phyloP scores from a whole-genome alignment of 306 rosid species.

The Arachis stenosperma region DNA sequence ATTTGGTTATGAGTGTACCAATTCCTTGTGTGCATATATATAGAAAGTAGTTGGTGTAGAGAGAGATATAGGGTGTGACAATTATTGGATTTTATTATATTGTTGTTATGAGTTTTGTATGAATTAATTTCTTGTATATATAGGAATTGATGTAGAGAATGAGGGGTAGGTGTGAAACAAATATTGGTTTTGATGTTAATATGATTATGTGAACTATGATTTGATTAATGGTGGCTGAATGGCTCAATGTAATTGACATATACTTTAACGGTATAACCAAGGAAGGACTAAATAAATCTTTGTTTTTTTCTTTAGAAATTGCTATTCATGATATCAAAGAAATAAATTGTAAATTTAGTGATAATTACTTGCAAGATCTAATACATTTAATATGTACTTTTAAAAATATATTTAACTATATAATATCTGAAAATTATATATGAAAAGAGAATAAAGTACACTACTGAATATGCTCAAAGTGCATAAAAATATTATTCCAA shows the following conservation, averaged over 20 bases:
- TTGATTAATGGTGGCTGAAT: not conserved
- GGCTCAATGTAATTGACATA: not conserved
- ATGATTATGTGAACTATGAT: slow-evolving; percentile 7
- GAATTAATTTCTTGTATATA: not conserved
- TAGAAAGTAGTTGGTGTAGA: not conserved
- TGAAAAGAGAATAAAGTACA: no score
- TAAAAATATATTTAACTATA: no score
- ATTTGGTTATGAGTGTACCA: not conserved
- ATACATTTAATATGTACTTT: no score
- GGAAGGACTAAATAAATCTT: not conserved
- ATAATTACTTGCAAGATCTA: no score
- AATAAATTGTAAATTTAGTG: not conserved
- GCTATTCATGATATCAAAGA: not conserved
- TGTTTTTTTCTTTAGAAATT: not conserved
- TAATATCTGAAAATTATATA: no score
- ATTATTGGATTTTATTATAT: not conserved
- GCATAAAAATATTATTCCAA: not conserved
- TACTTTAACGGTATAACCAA: slow-evolving; percentile 15
- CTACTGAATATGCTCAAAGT: no score
- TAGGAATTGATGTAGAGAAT: not conserved
- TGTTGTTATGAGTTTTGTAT: not conserved
- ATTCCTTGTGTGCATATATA: not conserved
- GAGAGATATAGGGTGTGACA: not conserved
- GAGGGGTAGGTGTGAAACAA: not conserved
- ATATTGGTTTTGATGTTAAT: not conserved